Conservation (phyloP, 768 basidiomycete species). For the Strobilomyces echinocephalus region DNA sequence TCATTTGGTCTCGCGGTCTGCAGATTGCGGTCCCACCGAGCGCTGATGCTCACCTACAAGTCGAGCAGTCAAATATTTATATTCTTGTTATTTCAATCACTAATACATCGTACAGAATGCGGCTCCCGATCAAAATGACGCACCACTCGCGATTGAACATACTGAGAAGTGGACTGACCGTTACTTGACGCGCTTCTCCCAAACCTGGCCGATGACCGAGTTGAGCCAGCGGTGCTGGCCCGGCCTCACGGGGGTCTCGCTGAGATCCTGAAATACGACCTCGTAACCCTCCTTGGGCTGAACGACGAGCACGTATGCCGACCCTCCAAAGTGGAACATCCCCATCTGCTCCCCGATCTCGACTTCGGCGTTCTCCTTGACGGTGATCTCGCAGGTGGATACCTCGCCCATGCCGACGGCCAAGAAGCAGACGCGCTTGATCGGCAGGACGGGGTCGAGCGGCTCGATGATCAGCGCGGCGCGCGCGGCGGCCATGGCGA, state of each 20-base stretch:
- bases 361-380: not conserved
- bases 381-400: not conserved
- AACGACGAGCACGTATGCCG: not conserved
- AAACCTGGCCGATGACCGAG: slow-evolving; percentile 3
- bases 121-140: not conserved
- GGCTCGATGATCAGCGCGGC: not conserved
- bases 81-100: too few relatives aligned
- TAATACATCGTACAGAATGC: too few relatives aligned
- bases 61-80: too few relatives aligned
- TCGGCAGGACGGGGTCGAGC: not conserved
- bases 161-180: not conserved
- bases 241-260: not conserved
- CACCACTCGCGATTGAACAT: not conserved
- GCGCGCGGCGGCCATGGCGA: not conserved
- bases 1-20: too few relatives aligned
- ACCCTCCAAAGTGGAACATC: not conserved
- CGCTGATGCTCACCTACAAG: too few relatives aligned
- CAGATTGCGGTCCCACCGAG: too few relatives aligned
- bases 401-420: not conserved
- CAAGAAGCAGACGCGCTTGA: not conserved
- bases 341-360: not conserved
- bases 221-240: slow-evolving; percentile 7
- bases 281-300: slow-evolving; percentile 3
- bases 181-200: not conserved
- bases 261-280: slow-evolving; percentile 8